A percentile compares a stretch with the other conserved stretches of the same genome.
These are phyloP conservation scores for Carpinus viminea DNA, from an alignment of 306 rosid genomes.

Conservation along the genomic window DNA sequence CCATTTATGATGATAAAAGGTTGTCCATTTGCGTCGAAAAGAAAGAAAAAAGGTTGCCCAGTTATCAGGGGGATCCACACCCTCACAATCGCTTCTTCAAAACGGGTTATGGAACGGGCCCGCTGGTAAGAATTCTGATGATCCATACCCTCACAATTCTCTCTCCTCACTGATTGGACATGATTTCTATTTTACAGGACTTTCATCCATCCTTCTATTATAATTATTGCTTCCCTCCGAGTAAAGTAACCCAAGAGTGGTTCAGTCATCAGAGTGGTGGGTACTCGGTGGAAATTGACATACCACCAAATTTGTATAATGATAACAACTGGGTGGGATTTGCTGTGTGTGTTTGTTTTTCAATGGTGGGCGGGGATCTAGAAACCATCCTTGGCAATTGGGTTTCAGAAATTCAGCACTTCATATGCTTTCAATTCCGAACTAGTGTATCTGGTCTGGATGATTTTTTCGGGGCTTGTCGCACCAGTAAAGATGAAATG, in stretches of 20 bases:
- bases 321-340: not conserved
- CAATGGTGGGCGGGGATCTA: not conserved
- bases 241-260: not conserved
- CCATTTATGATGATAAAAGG: no score
- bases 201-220: not conserved
- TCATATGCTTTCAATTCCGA: not conserved
- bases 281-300: not conserved
- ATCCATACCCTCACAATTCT: not conserved
- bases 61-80: no score
- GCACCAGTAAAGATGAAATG: not conserved
- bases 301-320: not conserved
- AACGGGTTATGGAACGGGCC: no score
- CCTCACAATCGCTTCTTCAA: no score
- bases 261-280: not conserved
- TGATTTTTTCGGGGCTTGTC: not conserved
- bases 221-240: not conserved
- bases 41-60: no score
- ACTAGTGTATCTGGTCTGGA: not conserved
- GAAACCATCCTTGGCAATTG: not conserved
- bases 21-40: no score
- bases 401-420: not conserved
- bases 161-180: not conserved
- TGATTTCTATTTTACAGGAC: not conserved
- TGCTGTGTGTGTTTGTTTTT: not conserved
- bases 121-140: not conserved